Percentiles rank a stretch among this genome's conserved stretches.
Conservation (phyloP, 2,329 filamentous ascomycete genomes). For the Hawksworthiomyces lignivorus region DNA sequence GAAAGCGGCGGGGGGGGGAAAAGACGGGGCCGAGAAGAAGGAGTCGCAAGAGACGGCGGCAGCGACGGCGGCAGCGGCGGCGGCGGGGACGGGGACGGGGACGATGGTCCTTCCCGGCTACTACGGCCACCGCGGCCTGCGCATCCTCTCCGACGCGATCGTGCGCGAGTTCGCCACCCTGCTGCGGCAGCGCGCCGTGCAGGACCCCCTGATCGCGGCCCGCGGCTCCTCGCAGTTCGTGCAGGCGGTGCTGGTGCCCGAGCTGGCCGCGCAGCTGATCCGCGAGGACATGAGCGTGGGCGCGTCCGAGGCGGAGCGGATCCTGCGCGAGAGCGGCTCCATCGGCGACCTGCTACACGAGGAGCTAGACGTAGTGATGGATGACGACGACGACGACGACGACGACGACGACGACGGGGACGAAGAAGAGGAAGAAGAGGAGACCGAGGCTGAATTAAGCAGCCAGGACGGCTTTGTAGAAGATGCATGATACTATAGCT, state of each 20-base stretch:
- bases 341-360: conserved; percentile 63
- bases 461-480: no score
- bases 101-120: conserved; percentile 66
- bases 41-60: neutral
- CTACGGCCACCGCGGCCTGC: conserved; percentile 69
- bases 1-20: conserved; percentile 51
- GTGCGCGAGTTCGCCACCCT: conserved; percentile 51
- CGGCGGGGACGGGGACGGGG: conserved; percentile 35
- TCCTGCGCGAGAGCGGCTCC: conserved; percentile 59
- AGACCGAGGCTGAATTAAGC: no score
- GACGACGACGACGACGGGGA: conserved; percentile 8
- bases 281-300: conserved; percentile 46
- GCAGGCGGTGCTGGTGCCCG: conserved; percentile 69
- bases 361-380: conserved; percentile 49
- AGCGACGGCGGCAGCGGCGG: neutral
- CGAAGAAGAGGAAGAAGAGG: conserved; percentile 5
- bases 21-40: conserved; percentile 33
- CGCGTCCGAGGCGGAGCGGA: conserved; percentile 36
- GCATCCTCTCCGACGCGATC: conserved; percentile 63
- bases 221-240: conserved; percentile 62
- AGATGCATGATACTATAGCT: no score
- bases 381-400: conserved; percentile 10
- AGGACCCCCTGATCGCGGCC: conserved; percentile 58
- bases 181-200: conserved; percentile 53
- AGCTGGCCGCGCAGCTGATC: conserved; percentile 49